These are phyloP conservation scores for Pittosporum tobira DNA, from an alignment of 129 eudicot species.

Conservation along the genomic window DNA sequence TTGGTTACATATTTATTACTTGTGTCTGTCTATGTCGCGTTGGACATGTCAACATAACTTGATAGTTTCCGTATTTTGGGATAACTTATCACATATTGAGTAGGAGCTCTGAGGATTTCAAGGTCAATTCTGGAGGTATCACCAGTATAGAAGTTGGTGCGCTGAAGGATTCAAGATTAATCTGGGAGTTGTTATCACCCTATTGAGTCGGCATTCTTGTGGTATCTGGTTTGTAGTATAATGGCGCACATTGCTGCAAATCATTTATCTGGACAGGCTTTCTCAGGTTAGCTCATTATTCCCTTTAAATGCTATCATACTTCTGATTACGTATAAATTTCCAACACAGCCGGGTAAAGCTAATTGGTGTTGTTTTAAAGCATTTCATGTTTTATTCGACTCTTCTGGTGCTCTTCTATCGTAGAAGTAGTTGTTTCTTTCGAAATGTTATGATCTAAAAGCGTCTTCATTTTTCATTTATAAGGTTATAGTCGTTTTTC, in stretches of 20 bases:
- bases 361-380: background rate
- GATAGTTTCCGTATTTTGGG: background rate
- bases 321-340: background rate
- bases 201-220: no score
- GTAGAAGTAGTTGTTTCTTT: no score
- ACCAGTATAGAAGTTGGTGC: slow-evolving; percentile 1
- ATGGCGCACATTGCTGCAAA: slow-evolving; percentile 48
- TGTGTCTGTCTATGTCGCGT: slow-evolving; percentile 4
- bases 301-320: background rate
- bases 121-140: no score
- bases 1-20: slow-evolving; percentile 12
- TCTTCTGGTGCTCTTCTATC: no score
- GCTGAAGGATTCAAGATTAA: background rate
- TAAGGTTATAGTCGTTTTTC: background rate
- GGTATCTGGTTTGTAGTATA: slow-evolving; percentile 16
- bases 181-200: no score
- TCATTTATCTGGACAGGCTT: slow-evolving; percentile 43
- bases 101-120: background rate
- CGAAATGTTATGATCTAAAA: no score
- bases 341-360: background rate
- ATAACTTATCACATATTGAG: background rate
- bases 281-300: slow-evolving; percentile 34
- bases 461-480: no score
- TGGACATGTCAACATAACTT: slow-evolving; percentile 5
- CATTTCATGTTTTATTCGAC: background rate